Evolutionary conservation across 2,329 filamentous ascomycete species (phyloP), one percentile per base, ranked within the genome.

Genomic region (Neodidymelliopsis sp.): DNA sequence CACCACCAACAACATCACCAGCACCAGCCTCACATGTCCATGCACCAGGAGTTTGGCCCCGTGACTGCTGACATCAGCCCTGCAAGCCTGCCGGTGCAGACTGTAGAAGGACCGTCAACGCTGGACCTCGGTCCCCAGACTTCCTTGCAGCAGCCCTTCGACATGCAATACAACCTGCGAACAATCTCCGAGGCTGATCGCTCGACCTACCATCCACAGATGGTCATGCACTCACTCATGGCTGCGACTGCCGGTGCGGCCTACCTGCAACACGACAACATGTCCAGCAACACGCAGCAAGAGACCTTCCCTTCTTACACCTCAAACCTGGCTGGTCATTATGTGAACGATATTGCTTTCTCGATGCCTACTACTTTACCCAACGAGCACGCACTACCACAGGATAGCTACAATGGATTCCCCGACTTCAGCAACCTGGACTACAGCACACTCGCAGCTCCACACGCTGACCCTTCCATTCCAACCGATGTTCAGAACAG

Each of bases 141-240:
- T 54, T 53, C 61, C 37, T 54, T 66, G 39, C 67, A 70, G 38
- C 69, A 65, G 49, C 57, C 61, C 16, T 72, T 64, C 52, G 69
- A 72, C 44, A 68, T 70, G 63, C 68, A 66, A 30, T 57, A 67
- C 43, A 56, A 61, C 25, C 62, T 72, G 7, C 65, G 61, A 16
- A 65, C 68, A 9, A 70, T 72, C 28, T 65, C 69, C 7, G 70
- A 72, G 53, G 59, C 64, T 24, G 60, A 69, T 48, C 63, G 61
- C 35, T 30, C 62, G 2, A 57, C 51, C 12, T 69, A 67, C 43
- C 57, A 65, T 31, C 63, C 66, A 12, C 63, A 67, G 38, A 67
- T 62, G 27, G 63, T 74, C 41, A 70, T 72, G 66, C 65, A 69
- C 34, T 71, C 69, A 2, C 59, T 72, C 54, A 67, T 72, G 64